Percentiles rank a stretch among this genome's conserved stretches.
Evolutionary conservation across 371 early-diverging fungal genomes (phyloP).

Genomic region (Rhizopus delemar): DNA sequence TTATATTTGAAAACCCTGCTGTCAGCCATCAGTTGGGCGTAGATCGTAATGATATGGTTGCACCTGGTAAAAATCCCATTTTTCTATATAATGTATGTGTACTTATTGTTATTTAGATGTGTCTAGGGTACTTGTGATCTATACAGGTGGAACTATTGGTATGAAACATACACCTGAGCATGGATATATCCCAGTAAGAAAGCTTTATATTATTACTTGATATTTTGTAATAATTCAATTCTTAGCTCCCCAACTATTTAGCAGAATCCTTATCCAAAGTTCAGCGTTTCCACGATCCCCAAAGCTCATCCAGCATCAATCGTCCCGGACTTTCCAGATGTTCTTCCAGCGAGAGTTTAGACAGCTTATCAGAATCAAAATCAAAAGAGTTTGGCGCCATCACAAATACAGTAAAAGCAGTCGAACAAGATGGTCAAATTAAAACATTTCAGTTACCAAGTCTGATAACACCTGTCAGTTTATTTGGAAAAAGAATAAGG

Average conservation of each 20-base stretch:
- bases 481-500: slow-evolving; percentile 91
- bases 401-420: slow-evolving; percentile 39
- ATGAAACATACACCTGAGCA: slow-evolving; percentile 80
- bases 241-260: slow-evolving; percentile 68
- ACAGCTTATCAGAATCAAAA: slow-evolving; percentile 25
- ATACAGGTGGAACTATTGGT: slow-evolving; percentile 96
- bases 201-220: not conserved
- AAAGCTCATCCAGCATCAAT: slow-evolving; percentile 8
- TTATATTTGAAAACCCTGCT: slow-evolving; percentile 47
- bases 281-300: slow-evolving; percentile 87
- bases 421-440: slow-evolving; percentile 20
- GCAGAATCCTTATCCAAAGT: slow-evolving; percentile 74
- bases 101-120: slow-evolving; percentile 54
- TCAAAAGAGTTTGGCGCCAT: slow-evolving; percentile 25
- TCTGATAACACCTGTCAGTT: slow-evolving; percentile 87
- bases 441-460: slow-evolving; percentile 55
- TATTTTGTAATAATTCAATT: not conserved
- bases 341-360: slow-evolving; percentile 32
- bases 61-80: slow-evolving; percentile 37
- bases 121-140: slow-evolving; percentile 85
- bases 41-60: slow-evolving; percentile 55
- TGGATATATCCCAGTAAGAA: slow-evolving; percentile 77
- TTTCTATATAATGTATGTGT: not conserved
- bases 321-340: slow-evolving; percentile 23
- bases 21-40: slow-evolving; percentile 47